These are phyloP conservation scores for Rubia balearica DNA, from an alignment of 305 asterid genomes.

Conservation along the genomic window DNA sequence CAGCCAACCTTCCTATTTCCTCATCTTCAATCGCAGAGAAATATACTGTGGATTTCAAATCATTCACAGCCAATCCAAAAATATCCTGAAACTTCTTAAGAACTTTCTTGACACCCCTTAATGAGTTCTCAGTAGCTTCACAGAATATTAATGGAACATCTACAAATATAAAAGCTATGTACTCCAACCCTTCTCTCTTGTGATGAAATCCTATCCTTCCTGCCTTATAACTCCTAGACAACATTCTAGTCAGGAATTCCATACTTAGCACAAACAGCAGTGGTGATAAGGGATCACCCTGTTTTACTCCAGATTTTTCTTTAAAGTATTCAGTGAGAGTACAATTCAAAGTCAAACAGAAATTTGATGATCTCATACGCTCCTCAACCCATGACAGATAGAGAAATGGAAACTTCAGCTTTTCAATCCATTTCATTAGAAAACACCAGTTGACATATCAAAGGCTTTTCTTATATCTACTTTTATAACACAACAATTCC, in stretches of 20 bases:
- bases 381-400: background rate
- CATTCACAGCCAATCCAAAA: background rate
- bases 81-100: background rate
- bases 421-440: background rate
- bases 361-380: background rate
- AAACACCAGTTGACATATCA: background rate
- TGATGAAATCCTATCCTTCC: background rate
- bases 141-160: background rate
- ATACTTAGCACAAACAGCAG: background rate
- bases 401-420: background rate
- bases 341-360: background rate
- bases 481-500: too few relatives aligned
- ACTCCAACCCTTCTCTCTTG: background rate
- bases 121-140: background rate
- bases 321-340: too few relatives aligned
- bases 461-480: background rate
- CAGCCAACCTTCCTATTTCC: too few relatives aligned
- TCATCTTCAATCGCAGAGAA: background rate
- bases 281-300: background rate
- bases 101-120: background rate
- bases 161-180: background rate
- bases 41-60: background rate
- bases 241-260: background rate
- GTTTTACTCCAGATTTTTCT: background rate
- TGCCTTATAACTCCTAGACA: too few relatives aligned